These are phyloP conservation scores for Sherardia arvensis DNA, from an alignment of 257 asterid species.

Conservation along the genomic window DNA sequence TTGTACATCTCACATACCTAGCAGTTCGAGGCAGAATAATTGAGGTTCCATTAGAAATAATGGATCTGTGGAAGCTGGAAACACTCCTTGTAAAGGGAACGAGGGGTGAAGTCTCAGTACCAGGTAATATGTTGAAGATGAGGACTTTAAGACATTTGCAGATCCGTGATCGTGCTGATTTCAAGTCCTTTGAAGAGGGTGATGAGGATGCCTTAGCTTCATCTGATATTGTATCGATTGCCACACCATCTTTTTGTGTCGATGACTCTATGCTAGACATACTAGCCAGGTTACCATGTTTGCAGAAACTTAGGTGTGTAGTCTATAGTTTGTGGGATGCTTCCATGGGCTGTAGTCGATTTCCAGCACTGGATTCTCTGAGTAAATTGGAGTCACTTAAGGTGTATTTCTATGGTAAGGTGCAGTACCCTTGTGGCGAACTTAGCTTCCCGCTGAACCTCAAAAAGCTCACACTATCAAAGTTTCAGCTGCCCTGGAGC, in stretches of 20 bases:
- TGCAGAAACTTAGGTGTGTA: not conserved
- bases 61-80: not conserved
- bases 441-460: not conserved
- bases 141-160: not conserved
- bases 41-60: not conserved
- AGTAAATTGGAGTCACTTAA: not conserved
- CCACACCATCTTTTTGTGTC: not conserved
- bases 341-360: not conserved
- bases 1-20: not conserved
- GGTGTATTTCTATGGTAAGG: too few relatives aligned
- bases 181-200: not conserved
- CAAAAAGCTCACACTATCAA: too few relatives aligned
- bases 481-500: not conserved
- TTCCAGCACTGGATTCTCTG: not conserved
- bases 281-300: not conserved
- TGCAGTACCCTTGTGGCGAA: not conserved
- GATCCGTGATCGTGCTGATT: not conserved
- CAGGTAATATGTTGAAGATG: not conserved
- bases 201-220: not conserved
- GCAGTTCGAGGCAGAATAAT: not conserved
- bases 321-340: not conserved
- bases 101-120: not conserved
- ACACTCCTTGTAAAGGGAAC: not conserved
- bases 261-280: not conserved
- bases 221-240: not conserved